Base-by-base conservation (phyloP, 2,329 filamentous ascomycete genomes). In the Colletotrichum truncatum region DNA sequence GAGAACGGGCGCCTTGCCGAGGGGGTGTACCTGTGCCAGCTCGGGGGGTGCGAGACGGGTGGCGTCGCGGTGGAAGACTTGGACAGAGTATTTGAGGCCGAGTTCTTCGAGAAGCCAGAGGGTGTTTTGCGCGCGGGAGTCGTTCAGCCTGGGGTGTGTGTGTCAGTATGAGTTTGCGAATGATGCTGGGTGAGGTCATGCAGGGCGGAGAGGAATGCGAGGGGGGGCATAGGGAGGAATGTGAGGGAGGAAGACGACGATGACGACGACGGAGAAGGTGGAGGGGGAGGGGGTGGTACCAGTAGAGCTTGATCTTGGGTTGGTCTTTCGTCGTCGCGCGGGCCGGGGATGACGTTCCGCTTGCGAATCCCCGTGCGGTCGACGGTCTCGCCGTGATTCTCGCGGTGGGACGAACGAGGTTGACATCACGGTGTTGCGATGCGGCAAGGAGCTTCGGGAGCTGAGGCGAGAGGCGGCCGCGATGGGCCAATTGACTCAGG, bases 61-160 rank as follows among this genome's bases (percentile, higher is more conserved):
- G 1, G 62, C 12, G 9, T 18, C 18, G 60, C 94, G 91, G 76
- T 92, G 93, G 84, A 91, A 96, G 58, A 91, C 85, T 73, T 95
- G 88, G 65, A 98, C 80, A 67, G 94, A 87, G 79, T 97, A 97
- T 26, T 90, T 85, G 25, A 97, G 77, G 45, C 91, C 85, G 67
- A 96, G 89, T 76, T 95, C 93, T 75, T 96, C 92, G 48, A 97
- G 86, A 6, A 97, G 89, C 92, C 93, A 97, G 45, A 96, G 81
- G 62, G 94, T 91, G 67, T 93, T 89, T 77, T 97, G 93, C 11
- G 92, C 89, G 70, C 94, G 91, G 59, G 93, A 97, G 71, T 91
- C 83, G 71, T 95, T 87, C 62, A 97, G 91, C 93, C 93, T 97
- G 69, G 6, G 23, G 3, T 3, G 3, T 12, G 12, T 41, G 14